Evolutionary conservation across 2,329 filamentous ascomycete genomes (phyloP), one percentile per base, ranked within the genome.

Genomic region (Aureobasidium sp.): DNA sequence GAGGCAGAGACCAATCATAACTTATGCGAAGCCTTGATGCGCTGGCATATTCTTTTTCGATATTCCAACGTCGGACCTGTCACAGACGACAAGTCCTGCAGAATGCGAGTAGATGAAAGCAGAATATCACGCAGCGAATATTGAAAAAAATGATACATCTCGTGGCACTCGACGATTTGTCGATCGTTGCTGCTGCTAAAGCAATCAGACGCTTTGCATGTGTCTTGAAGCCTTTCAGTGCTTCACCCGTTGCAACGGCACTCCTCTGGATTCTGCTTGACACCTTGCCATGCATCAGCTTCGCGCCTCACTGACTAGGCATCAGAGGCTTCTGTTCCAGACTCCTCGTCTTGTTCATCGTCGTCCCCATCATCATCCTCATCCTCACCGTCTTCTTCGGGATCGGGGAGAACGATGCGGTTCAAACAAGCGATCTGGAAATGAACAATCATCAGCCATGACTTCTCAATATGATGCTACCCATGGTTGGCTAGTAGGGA

Each of bases 341-440:
- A 56, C 64, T 67, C 67, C 36, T 67, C 66, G 7, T 68, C 68
- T 1, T 66, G 63, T n/a, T 62, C 65, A 45, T 67, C 65, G 4
- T 64, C 68, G 22, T 67, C 66, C 39, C 67, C 68, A 9, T 64
- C 67, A 37, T 68, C 63, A 36, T 68, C 70, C 36, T 68, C 66
- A 8, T 68, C 68, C 2, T 66, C 65, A 14, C 63, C 65, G 44
- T 68, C 70, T 48, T 70, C 72, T 29, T 71, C 69, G 36, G 75
- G 73, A 68, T 80, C 78, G 36, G 78, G 79, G 76, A 79, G 79
- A 44, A 80, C 77, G 31, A 80, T 75, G 59, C 74, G 76, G 70
- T 81, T 81, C 45, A 80, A 70, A 67, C 80, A 79, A 11, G 76
- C 78, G 67, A 80, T 76, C 79, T 81, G 72, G 42, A 55, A 20